Conservation (phyloP, 2,329 filamentous ascomycete genomes). For the Xylaria sp. region DNA sequence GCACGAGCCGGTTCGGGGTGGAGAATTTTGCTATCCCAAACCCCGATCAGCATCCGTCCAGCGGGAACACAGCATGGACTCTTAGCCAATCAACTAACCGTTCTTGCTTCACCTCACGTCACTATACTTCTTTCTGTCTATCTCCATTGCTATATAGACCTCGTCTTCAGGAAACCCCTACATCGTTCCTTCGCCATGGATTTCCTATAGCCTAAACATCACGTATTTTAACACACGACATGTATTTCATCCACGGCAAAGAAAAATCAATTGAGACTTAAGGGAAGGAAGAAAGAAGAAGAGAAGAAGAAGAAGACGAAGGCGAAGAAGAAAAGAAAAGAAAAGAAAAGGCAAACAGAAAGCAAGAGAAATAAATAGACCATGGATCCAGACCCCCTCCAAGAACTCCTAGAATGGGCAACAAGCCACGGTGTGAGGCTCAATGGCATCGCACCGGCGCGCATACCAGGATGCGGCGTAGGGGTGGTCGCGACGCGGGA, state of each 20-base stretch:
- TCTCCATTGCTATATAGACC: neutral
- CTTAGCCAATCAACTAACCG: slow-evolving; percentile 9
- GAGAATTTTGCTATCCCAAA: slow-evolving; percentile 20
- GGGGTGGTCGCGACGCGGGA: slow-evolving; percentile 78
- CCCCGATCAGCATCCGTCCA: slow-evolving; percentile 28
- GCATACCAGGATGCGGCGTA: slow-evolving; percentile 77
- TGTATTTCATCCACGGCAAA: neutral
- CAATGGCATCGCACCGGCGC: slow-evolving; percentile 73
- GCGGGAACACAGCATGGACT: slow-evolving; percentile 19
- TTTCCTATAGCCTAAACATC: neutral
- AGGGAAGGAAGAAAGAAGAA: neutral
- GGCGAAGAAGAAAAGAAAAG: neutral
- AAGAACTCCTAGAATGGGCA: slow-evolving; percentile 76
- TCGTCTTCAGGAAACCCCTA: neutral
- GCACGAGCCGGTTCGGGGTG: slow-evolving; percentile 26
- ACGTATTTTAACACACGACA: neutral
- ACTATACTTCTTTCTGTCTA: neutral
- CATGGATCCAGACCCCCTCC: slow-evolving; percentile 46
- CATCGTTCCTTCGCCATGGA: neutral
- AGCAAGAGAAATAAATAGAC: slow-evolving; percentile 19
- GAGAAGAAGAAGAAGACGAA: neutral
- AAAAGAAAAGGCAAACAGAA: neutral
- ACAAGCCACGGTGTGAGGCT: slow-evolving; percentile 71
- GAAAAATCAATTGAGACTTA: neutral
- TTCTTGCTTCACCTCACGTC: neutral